Evolutionary conservation across 331 rosid species (phyloP).

Genomic region (Telfairia occidentalis): DNA sequence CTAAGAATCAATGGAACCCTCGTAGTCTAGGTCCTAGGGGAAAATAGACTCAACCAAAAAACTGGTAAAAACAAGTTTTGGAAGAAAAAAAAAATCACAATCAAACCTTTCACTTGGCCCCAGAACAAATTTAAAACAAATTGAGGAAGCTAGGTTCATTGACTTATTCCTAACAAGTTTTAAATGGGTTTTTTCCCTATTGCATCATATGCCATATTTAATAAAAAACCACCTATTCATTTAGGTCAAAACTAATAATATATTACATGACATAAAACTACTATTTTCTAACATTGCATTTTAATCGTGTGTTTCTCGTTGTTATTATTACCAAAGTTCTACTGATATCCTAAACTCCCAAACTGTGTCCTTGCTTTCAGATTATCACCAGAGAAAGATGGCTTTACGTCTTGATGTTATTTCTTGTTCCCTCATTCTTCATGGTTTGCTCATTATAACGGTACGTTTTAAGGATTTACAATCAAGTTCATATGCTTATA

Average conservation of each 20-base stretch:
- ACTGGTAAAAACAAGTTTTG: not conserved
- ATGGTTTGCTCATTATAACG: not conserved
- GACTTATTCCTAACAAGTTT: not conserved
- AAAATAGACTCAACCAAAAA: not conserved
- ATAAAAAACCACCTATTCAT: not conserved
- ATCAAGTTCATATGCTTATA: not conserved
- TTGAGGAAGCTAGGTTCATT: not conserved
- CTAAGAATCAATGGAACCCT: not conserved
- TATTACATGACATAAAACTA: not conserved
- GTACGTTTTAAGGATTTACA: not conserved
- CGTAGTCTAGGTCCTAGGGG: not conserved
- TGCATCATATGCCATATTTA: constrained; percentile 8
- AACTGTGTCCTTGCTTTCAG: constrained; percentile 8
- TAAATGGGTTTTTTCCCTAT: not conserved
- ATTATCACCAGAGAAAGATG: constrained; percentile 6
- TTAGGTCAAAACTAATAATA: constrained; percentile 1
- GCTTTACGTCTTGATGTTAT: constrained; percentile 5
- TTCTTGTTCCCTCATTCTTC: not conserved
- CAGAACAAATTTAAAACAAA: not conserved
- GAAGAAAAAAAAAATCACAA: not conserved
- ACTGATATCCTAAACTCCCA: not conserved
- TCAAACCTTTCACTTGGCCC: constrained; percentile 1
- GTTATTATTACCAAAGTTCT: not conserved
- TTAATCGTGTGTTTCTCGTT: constrained; percentile 1
- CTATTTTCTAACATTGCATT: constrained; percentile 5